Evolutionary conservation across 306 rosid species (phyloP), one percentile per base, ranked within the genome.

Genomic region (Prunus salicina): DNA sequence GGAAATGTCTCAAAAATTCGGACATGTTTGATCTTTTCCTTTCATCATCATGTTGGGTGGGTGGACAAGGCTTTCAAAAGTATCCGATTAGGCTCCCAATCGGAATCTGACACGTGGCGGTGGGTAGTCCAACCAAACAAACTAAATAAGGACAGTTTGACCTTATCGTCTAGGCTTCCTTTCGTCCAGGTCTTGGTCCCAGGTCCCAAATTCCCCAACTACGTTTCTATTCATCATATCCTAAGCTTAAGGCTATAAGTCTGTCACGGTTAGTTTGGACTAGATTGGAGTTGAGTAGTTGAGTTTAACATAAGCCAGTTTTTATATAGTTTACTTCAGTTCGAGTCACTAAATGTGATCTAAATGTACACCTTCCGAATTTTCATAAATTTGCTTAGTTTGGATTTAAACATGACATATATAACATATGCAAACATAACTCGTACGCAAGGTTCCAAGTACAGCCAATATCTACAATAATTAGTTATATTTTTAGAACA

Each of bases 21-120:
- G 84, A 83, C 86, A 83, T 79, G 86, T 79, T 83, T 72, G 79
- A 63, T 72, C 78, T 76, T 72, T 83, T 65, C 52, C 84, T 71
- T 76, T 70, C 78, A 61, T 63, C 12, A 5, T 11, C 47, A 12
- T 50, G 58, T 64, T 61, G 69, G 80, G 64, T 47, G 78, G 80
- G 73, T 82, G 18, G 80, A 67, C 86, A 74, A 74, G 34, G 49
- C 45, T 45, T 64, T 62, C 24, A 4, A 15, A 53, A 46, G 67
- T 64, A 74, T 55, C 75, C 51, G 22, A 74, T 38, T 10, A 43
- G 2, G 2, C 14, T 0, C 24, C 62, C 30, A 79, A 75, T 64
- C 6, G 24, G 2, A 30, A 4, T 14, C 20, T 1, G 70, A 72
- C 86, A 79, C 83, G 55, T 38, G 64, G 70, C 58, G 25, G 12